Base-by-base conservation (phyloP, 305 asterid species). In the Solanum chacoense region DNA sequence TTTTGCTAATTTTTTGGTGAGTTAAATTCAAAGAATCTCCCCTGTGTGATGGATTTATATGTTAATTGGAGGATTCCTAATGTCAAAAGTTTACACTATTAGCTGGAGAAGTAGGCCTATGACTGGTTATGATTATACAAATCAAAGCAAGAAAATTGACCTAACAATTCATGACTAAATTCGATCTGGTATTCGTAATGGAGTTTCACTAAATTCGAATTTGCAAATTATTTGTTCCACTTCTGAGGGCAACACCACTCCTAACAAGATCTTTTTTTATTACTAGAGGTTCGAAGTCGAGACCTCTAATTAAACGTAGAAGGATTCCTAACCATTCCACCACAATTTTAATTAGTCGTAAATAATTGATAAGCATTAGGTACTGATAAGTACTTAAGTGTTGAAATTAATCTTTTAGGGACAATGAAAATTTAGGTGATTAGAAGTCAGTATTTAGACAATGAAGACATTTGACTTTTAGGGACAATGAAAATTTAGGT, bases 161-260 rank as follows among this genome's bases (percentile, higher is more conserved):
- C 38, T 18, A 37, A n/a, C 12, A 37, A 37, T 78, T 24, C 22
- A 78, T 78, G 63, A 78, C 31, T 67, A 11, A 67, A 67, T 69
- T 26, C 0, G 0, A 0, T 69, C 0, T 65, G 0, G 1, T 26
- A 69, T 69, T 69, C 0, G 14, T 67, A 24, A 24, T 26, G 1
- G 20, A 1, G 32, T 12, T 20, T 59, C 18, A 67, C 16, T 67
- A 5, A 67, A 67, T 67, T 11, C 1, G 1, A 12, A 24, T 24
- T 63, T 67, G 4, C 4, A 1, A 0, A 67, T 67, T 67, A 6
- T 0, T 1, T 0, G 1, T 2, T 67, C 4, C 16, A 24, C 14
- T 1, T 67, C 0, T 67, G 16, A 24, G 18, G 0, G 69, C 26
- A 8, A 11, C 0, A 67, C 8, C 2, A 2, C 74, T 67, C 29